A percentile compares a stretch with the other conserved stretches of the same genome.
Conservation (phyloP, 257 asterid genomes). For the Datura wrightii region DNA sequence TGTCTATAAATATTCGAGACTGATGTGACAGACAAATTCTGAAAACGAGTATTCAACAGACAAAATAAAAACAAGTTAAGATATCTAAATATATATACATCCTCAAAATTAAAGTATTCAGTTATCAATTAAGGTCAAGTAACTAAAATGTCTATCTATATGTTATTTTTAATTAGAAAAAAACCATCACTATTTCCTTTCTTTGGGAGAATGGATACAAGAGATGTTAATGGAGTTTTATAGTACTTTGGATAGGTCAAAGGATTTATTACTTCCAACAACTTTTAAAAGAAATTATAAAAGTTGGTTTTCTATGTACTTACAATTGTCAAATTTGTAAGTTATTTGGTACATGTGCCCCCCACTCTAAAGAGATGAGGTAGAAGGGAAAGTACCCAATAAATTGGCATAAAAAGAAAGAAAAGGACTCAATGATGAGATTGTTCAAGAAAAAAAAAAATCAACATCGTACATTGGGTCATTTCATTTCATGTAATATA, state of each 20-base stretch:
- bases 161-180: too few species aligned
- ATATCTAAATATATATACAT: too few species aligned
- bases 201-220: neutral
- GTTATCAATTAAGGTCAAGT: too few species aligned
- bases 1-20: accelerated
- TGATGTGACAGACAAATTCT: neutral
- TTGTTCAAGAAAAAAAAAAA: neutral
- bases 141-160: too few species aligned
- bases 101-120: too few species aligned
- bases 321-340: conserved; percentile 11
- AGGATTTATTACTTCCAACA: neutral
- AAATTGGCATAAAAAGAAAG: neutral
- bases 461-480: neutral
- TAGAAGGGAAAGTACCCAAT: neutral
- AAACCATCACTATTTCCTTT: neutral
- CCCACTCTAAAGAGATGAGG: neutral
- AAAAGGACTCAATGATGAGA: neutral
- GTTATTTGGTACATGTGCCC: neutral
- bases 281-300: neutral
- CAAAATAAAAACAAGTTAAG: too few species aligned
- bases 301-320: neutral
- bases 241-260: neutral
- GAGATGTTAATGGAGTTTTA: neutral
- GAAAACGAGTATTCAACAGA: accelerated
- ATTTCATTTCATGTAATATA: neutral